Base-by-base conservation (phyloP, 768 basidiomycete species). In the Hypholoma fasciculare region DNA sequence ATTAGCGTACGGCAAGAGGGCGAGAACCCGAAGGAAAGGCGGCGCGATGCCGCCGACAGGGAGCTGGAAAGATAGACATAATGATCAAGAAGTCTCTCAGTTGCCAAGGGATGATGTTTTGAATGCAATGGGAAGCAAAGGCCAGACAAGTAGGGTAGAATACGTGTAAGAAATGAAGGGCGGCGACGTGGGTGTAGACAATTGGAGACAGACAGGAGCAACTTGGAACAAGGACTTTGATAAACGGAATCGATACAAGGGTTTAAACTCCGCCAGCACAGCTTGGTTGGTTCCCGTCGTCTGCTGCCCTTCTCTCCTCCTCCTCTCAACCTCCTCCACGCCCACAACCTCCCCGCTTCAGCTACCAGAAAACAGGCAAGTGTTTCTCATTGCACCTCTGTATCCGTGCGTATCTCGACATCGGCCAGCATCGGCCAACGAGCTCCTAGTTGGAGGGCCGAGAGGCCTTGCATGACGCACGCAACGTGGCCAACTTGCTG, bases 201-300 rank as follows among this genome's bases (percentile, higher is more conserved):
- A 53, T 43, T 53, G 52, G 53, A 46, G 53, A 54, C 53, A 54
- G 52, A 52, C 52, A 43, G 54, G 44, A 44, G 44, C 30, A 46
- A 54, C 37, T 23, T 23, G 27, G 52, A 54, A 54, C 43, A 46
- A 54, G 26, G 43, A 54, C 30, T 54, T 54, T 54, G 43, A 54
- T 48, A 47, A 47, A 54, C 44, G 37, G 54, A 44, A 54, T 47
- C 52, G 52, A 54, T 54, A 43, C 42, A 54, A 44, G 52, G 40
- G n/a, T 70, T 80, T 83, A 53, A 77, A 76, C 80, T 82, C 82
- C 82, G 82, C 66, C 40, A 61, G 73, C 82, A 81, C 70, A 72
- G 71, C 72, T 71, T 74, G 72, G 72, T 72, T 75, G 73, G 74
- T 72, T 73, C 73, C 74, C 72, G 70, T 72, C 76, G 77, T 76